Conservation (phyloP, 257 asterid species). For the Rehmannia glutinosa region DNA sequence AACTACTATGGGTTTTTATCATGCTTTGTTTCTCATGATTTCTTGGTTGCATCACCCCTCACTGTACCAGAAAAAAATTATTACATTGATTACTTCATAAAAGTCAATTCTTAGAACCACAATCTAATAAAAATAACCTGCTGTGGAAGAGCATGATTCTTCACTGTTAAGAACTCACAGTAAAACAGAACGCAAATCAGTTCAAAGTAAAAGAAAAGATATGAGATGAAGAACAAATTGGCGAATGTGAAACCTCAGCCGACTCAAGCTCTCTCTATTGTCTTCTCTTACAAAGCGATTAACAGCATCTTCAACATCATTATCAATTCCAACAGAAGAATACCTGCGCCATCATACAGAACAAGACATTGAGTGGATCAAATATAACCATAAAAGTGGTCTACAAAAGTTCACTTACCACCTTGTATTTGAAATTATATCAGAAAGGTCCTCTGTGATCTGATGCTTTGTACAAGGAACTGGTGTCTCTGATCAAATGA, state of each 20-base stretch:
- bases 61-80: conserved; percentile 26
- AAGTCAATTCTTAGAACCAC: conserved; percentile 13
- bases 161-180: conserved; percentile 46
- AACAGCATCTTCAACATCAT: conserved; percentile 24
- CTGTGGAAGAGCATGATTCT: conserved; percentile 66
- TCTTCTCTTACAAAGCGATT: conserved; percentile 39
- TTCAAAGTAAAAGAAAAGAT: conserved; percentile 12
- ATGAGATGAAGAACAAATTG: conserved; percentile 8
- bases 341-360: conserved; percentile 42
- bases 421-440: conserved; percentile 34
- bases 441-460: conserved; percentile 21
- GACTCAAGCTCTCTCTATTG: conserved; percentile 38
- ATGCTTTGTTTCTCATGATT: conserved; percentile 21
- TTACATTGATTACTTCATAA: not conserved
- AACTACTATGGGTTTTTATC: conserved; percentile 1
- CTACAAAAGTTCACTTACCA: conserved; percentile 37
- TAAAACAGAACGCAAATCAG: conserved; percentile 20
- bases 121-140: conserved; percentile 39
- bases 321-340: conserved; percentile 25
- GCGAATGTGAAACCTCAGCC: conserved; percentile 45
- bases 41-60: conserved; percentile 37
- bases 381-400: not conserved
- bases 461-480: conserved; percentile 29
- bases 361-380: conserved; percentile 2
- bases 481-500: conserved; percentile 33